Base-by-base conservation (phyloP, 176 grass and related monocot genomes). In the Miscanthus lutarioriparius region DNA sequence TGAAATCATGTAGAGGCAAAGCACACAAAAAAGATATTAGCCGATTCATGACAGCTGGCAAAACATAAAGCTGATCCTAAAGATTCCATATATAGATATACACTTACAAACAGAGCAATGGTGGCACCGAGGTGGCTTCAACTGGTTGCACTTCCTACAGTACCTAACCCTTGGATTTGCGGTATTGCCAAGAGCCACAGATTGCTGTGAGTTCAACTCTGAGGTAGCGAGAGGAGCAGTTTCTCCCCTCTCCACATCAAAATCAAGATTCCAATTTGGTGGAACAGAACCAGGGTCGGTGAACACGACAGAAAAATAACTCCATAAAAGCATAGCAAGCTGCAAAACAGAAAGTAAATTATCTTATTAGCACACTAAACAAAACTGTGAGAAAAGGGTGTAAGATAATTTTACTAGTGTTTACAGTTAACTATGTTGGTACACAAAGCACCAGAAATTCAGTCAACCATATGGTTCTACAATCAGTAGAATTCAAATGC, bases 101-200 rank as follows among this genome's bases (percentile, higher is more conserved):
- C 65, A 72, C 96, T 95, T 86, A 98, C 96, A 98, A 81, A 98
- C 96, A 88, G 96, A 98, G 80, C 96, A 98, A 85, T 98, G 96
- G 86, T 98, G 96, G 66, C 96, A 98, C 11, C 96, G 96, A 63
- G 96, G 92, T 11, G 96, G 96, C 80, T 98, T 98, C 68, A 95
- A 77, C 10, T 95, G 96, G 77, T 93, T 93, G 83, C 96, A 98
- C 72, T 98, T 98, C 73, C 96, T 76, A 88, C 96, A 98, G 45
- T 93, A 98, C 61, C 96, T 91, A 71, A 91, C 75, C 75, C 68
- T 92, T 32, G 91, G 91, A 81, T 82, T 91, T 39, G 80, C 74
- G 1, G 43, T 74, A 35, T 87, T 80, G 28, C 66, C 45, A 26
- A 37, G 26, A 75, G 89, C 76, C 35, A 79, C 90, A 27, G 91